Evolutionary conservation across 306 rosid species (phyloP), one percentile per base, ranked within the genome.

Genomic region (Elaeagnus macrophylla): DNA sequence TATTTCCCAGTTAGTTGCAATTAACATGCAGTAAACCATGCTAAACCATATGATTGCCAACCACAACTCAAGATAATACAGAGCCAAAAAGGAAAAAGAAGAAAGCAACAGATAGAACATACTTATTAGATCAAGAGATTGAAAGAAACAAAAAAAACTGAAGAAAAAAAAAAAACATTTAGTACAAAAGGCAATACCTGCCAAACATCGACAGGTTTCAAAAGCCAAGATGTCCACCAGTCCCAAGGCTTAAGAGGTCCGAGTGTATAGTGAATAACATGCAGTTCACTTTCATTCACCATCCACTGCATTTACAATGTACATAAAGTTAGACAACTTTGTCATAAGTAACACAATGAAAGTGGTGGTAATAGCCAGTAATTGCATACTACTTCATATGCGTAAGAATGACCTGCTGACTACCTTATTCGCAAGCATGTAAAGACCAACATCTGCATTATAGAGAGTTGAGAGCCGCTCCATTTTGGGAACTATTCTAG

Each of bases 231-330:
- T 36, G 99, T 93, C 99, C 99, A 93, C 99, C 99, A 93, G 71
- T 93, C 99, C 99, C 99, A 93, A 69, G 99, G 99, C 77, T 93
- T 93, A 62, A 93, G 94, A 54, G 99, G 99, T 37, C 99, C 99
- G 5, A 93, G 88, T 10, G 99, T 93, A 67, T 93, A 93, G 75
- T 93, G 99, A 66, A 93, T 84, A 64, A 93, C 95, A 20, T 78
- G 85, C 20, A 87, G 99, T 60, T 93, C 96, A 8, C 68, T 77
- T 72, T 93, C 99, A 54, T 87, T 75, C 39, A 93, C 99, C 99
- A 93, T 93, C 99, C 99, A 93, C 99, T 93, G 78, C 72, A 68
- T 54, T 37, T 48, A 58, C 48, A 53, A 67, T 35, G 43, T n/a
- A n/a, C 67, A 56, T 20, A 53, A 58, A 7, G 39, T 68, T 43